Conservation (phyloP, 441 rosid species). For the Gossypium gossypioides region DNA sequence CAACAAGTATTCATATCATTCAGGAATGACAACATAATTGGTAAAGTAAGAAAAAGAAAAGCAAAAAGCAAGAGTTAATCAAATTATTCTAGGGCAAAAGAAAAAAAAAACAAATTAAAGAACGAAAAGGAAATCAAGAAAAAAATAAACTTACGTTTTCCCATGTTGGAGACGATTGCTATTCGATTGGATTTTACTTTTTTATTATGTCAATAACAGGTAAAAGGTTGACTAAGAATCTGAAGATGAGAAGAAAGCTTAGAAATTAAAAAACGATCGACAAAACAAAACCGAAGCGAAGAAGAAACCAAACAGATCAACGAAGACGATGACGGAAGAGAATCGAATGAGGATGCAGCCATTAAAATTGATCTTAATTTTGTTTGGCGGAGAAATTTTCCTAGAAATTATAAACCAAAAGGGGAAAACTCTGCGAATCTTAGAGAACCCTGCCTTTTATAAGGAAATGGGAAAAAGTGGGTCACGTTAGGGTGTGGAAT, state of each 20-base stretch:
- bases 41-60: neutral
- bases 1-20: neutral
- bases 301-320: conserved; percentile 24
- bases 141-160: conserved; percentile 45
- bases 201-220: conserved; percentile 17
- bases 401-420: neutral
- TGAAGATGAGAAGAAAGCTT: conserved; percentile 18
- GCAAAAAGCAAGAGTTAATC: neutral
- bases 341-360: conserved; percentile 43
- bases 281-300: conserved; percentile 22
- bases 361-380: conserved; percentile 25
- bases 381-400: neutral
- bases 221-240: conserved; percentile 28
- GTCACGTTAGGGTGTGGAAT: neutral
- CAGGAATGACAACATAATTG: neutral
- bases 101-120: neutral
- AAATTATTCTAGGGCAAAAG: neutral
- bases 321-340: conserved; percentile 1
- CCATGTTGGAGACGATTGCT: conserved; percentile 37
- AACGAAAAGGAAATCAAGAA: neutral
- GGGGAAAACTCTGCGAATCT: neutral
- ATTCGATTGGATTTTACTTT: neutral
- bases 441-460: neutral
- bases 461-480: neutral
- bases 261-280: conserved; percentile 16